Base-by-base conservation (phyloP, 2,329 filamentous ascomycete species). In the Cyphellophora europaea region DNA sequence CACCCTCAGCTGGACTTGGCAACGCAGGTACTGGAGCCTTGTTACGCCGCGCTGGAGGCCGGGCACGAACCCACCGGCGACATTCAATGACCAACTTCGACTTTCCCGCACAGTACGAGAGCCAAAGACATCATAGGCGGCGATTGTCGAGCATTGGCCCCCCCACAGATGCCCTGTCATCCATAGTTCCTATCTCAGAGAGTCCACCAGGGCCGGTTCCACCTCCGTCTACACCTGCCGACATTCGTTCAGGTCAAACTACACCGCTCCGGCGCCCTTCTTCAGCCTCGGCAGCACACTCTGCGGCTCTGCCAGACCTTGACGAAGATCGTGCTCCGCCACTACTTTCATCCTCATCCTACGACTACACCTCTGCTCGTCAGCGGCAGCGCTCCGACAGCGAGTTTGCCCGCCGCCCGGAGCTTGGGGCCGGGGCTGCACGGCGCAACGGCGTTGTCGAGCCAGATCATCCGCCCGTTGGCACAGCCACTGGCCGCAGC, bases 361-460 rank as follows among this genome's bases (percentile, higher is more conserved):
- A 65, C 4, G 54, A 62, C 10, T 61, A 65, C 30, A 62, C 67
- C 6, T 55, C 50, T 18, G 59, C 67, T 30, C 63, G 66, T 17
- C 70, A 72, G 47, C 66, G 71, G 43, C 65, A 71, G 38, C 59
- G 71, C 44, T 76, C 72, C 47, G 72, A 77, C 50, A 74, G 71
- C 4, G 71, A 77, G 47, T 74, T 67, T 47, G 63, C 64, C 40
- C 61, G 65, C 40, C 59, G 76, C 58, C 56, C 69, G 53, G 55
- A 77, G 39, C 54, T 78, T 39, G 74, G 76, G 3, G 72, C 75
- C 19, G 76, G 75, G 31, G 70, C 75, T 15, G 68, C 74, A 8
- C 65, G 77, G 19, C 66, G 76, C 28, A 78, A 79, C 51, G 76
- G 77, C 13, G 71, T 80, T 12, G 76, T 80, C 41, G 71, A 74